Base-by-base conservation (phyloP, 2,329 filamentous ascomycete species). In the Fusarium dimerum region DNA sequence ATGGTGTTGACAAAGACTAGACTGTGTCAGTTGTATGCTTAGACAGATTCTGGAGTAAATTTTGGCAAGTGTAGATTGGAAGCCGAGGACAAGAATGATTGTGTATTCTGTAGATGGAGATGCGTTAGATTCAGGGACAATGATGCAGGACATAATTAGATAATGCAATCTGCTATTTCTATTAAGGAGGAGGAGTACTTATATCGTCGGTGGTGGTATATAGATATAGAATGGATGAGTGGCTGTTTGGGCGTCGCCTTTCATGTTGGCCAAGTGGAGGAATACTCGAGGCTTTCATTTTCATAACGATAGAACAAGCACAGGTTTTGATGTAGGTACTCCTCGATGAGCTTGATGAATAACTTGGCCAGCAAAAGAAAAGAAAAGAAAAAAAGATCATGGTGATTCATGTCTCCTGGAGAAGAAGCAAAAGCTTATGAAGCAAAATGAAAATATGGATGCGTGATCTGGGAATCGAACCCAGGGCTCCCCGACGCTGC, bases 1-100 rank as follows among this genome's bases (percentile, higher is more conserved):
- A 64, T 36, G 70, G 69, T 16, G 34, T 45, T 10, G 52, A 57
- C 11, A 43, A 46, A 38, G 47, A 52, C 11, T 62, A 18, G 53
- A 12, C 15, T 10, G 30, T 40, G 13, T 39, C 15, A 39, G 29
- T 26, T 26, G 20, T 26, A 26, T 26, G 7, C 20, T 26, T 26
- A 41, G 6, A 6, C 3, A 18, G 16, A 41, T 20, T 41, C 18
- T 41, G 40, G 40, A 18, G 6, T 12, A 20, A 5, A 20, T 11
- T n/a, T 45, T 49, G 20, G 20, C 5, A 26, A 26, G 20, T 26
- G 20, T 26, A 26, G 20, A 26, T 26, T 26, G 20, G 20, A 26
- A 4, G 20, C 7, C 20, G 43, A 49, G 26, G 30, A 3, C 36
- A 45, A 45, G 18, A 44, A 26, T 40, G 20, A 16, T 4, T 15